phyloP scores from a whole-genome alignment of 768 basidiomycete genomes.

The Rhodotorula graminis region DNA sequence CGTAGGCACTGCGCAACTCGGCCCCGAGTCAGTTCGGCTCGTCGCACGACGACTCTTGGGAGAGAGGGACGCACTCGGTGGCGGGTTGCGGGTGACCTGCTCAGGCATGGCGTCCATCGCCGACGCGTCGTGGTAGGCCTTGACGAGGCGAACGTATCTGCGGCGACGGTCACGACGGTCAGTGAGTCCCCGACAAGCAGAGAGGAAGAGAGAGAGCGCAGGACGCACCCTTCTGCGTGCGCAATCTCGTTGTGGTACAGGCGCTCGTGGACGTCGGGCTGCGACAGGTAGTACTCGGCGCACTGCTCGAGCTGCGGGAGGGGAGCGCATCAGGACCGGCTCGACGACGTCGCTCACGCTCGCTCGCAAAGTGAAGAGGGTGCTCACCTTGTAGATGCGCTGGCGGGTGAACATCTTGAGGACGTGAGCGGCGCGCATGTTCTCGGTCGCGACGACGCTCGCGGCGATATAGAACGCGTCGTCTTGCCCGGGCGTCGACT shows the following conservation, averaged over 20 bases:
- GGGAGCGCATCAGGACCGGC: not conserved
- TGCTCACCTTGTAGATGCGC: constrained; percentile 32
- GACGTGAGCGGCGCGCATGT: constrained; percentile 33
- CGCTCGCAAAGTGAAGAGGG: too few relatives aligned
- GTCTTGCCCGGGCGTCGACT: constrained; percentile 10
- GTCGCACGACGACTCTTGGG: too few relatives aligned
- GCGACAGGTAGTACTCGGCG: constrained; percentile 29
- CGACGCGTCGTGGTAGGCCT: constrained; percentile 29
- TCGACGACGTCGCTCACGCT: not conserved
- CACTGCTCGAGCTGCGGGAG: constrained; percentile 34
- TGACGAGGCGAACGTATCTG: constrained; percentile 33
- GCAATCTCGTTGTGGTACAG: constrained; percentile 26
- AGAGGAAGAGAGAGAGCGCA: too few relatives aligned
- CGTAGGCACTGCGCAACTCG: not conserved
- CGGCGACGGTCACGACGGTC: too few relatives aligned
- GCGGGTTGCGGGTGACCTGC: constrained; percentile 14
- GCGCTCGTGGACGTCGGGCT: constrained; percentile 12
- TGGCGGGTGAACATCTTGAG: constrained; percentile 31
- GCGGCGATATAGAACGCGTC: constrained; percentile 25
- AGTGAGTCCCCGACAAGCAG: not conserved
- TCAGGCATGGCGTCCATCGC: constrained; percentile 37
- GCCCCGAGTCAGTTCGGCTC: not conserved
- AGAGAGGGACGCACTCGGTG: constrained; percentile 8
- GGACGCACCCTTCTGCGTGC: constrained; percentile 27
- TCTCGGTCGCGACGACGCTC: constrained; percentile 28